Evolutionary conservation across 768 basidiomycete genomes (phyloP).

Genomic region (Trametes cingulata): DNA sequence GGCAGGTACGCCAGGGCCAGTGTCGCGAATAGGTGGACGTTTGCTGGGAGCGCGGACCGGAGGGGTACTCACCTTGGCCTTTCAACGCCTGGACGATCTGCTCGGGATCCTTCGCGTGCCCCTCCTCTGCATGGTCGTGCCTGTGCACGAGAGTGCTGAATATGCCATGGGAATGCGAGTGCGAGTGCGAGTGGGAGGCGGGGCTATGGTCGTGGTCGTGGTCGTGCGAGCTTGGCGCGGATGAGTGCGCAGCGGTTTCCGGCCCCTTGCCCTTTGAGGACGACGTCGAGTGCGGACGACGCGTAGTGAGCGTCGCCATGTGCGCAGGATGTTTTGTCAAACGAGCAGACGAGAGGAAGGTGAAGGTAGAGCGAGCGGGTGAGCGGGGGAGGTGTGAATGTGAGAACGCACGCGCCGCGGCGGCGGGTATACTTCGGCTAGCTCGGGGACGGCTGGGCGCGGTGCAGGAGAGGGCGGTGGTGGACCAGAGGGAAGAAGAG

Average conservation of each 20-base stretch:
- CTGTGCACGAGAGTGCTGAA: conserved; percentile 54
- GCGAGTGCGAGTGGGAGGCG: conserved; percentile 42
- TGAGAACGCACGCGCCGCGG: conserved; percentile 7
- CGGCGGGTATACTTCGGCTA: conserved; percentile 9
- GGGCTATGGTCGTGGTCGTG: conserved; percentile 33
- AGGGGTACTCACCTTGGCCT: conserved; percentile 55
- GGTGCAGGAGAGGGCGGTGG: not conserved
- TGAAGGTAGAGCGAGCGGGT: not conserved
- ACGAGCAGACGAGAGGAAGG: not conserved
- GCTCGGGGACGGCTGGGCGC: not conserved
- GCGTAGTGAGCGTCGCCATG: conserved; percentile 13
- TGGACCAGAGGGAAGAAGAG: not conserved
- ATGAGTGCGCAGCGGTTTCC: conserved; percentile 12
- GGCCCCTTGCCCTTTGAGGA: conserved; percentile 30
- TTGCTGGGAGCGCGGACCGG: not conserved
- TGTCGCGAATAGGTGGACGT: not conserved
- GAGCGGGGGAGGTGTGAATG: not conserved
- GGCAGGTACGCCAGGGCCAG: too few species aligned
- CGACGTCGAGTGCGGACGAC: conserved; percentile 18
- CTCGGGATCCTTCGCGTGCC: conserved; percentile 61
- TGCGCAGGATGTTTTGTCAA: not conserved
- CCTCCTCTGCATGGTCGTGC: conserved; percentile 62
- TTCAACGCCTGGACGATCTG: conserved; percentile 67
- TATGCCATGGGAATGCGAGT: conserved; percentile 61
- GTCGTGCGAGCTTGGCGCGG: conserved; percentile 11